Base-by-base conservation (phyloP, 2,329 filamentous ascomycete species). In the Xylogone sp. region DNA sequence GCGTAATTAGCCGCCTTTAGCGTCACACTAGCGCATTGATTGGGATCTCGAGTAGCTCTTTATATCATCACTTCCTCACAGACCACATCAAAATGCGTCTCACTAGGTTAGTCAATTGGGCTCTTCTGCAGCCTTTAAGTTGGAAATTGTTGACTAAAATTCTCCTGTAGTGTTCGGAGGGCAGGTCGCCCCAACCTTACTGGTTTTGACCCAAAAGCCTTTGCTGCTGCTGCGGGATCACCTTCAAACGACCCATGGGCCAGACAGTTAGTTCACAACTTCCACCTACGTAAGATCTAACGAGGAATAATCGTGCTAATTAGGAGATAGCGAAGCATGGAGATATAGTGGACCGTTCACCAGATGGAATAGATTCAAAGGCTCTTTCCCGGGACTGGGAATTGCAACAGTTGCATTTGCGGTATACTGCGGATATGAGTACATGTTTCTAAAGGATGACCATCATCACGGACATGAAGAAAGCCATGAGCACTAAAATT, bases 311-410 rank as follows among this genome's bases (percentile, higher is more conserved):
- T 5, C 10, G 24, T 52, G 39, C 53, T 61, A 44, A 57, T 50
- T 96, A 91, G 68, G 91, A 94, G 76, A 58, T 69, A 99, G 94
- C 68, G 94, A 99, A 77, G 82, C 88, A 68, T 99, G 94, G 94
- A 83, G 94, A 72, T 97, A 96, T 78, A 85, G 81, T 31, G 94
- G 93, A 57, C 86, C 83, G 50, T 97, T 97, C 78, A 87, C 86
- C 59, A 83, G 93, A 63, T 88, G 78, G 75, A 96, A 96, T 75
- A 87, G 94, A 63, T 94, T 97, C 78, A 91, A 86, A 75, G 77
- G 81, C 65, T 78, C 84, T 58, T 90, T 99, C 69, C 94, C 94
- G 34, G 94, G 94, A 55, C 79, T 99, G 63, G 94, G 94, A 58
- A 96, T 93, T 62, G 94, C 91, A 27, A 88, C 88, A 4, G 92